Base-by-base conservation (phyloP, 164 flowering plant species). In the Santalum album region DNA sequence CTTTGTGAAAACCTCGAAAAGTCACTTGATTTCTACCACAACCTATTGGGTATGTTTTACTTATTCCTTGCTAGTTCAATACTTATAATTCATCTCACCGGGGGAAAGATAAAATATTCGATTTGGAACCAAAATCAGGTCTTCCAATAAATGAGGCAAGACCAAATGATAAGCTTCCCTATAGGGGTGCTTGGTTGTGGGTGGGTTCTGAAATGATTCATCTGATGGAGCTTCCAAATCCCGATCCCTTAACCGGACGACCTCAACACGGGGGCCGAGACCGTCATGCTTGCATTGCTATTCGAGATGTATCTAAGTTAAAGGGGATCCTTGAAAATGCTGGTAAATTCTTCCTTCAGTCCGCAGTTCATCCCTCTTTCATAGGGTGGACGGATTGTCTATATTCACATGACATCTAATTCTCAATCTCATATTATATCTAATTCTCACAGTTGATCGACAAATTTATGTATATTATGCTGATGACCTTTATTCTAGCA, bases 181-280 rank as follows among this genome's bases (percentile, higher is more conserved):
- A 89, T 54, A 77, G 95, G 59, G 99, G 99, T 71, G 96, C 88
- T 58, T 94, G 97, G 99, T 67, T 94, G 53, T 94, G 97, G 99
- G 95, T 94, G 59, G 99, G 99, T 49, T 75, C 96, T 40, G 96
- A 85, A 68, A 92, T 92, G 99, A 89, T 92, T 73, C 99, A 92
- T 65, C 68, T 92, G 65, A 89, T 92, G 96, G 99, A 92, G 74
- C 99, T 92, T 67, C 94, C 95, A 39, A 92, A 92, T 72, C 99
- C 99, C 7, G 99, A 92, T 55, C 99, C 99, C 6, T 72, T 82
- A 39, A 73, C 80, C 1, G 96, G 97, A 23, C 77, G 96, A 21
- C 90, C 99, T 24, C 83, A 75, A 48, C 99, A 94, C 61, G 99
- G 96, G 1, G 99, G 97, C 25, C 77, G 96, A 49, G 97, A 92